A percentile compares a stretch with the other conserved stretches of the same genome.
Conservation (phyloP, 2,329 filamentous ascomycete genomes). For the Aspergillus oerlinghausenensis region DNA sequence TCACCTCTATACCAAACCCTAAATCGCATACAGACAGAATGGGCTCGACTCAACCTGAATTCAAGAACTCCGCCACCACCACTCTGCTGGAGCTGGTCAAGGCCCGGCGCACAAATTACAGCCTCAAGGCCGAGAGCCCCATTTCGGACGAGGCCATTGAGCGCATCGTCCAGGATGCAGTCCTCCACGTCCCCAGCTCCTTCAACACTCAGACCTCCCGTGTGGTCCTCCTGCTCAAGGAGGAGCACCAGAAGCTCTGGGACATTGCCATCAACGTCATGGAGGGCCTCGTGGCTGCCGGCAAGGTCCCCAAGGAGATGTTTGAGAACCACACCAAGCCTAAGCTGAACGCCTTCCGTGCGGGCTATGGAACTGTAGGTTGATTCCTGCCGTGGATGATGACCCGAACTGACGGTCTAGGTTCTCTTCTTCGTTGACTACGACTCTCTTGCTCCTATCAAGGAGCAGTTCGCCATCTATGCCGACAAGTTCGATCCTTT, state of each 20-base stretch:
- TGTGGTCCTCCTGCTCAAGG: conserved; percentile 70
- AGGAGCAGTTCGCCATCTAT: conserved; percentile 62
- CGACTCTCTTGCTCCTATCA: conserved; percentile 57
- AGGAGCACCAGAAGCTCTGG: conserved; percentile 86
- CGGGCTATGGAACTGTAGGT: conserved; percentile 69
- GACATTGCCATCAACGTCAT: conserved; percentile 66
- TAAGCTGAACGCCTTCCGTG: conserved; percentile 58
- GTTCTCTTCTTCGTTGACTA: conserved; percentile 82
- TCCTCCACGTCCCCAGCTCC: conserved; percentile 67
- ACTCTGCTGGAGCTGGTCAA: conserved; percentile 28
- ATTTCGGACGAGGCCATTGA: conserved; percentile 31
- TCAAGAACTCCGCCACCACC: conserved; percentile 30
- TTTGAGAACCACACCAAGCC: conserved; percentile 45
- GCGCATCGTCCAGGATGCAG: conserved; percentile 35
- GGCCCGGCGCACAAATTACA: conserved; percentile 29
- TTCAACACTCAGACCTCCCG: conserved; percentile 87
- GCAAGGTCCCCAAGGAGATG: conserved; percentile 51
- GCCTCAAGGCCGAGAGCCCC: conserved; percentile 29
- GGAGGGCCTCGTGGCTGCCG: conserved; percentile 28
- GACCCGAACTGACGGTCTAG: conserved; percentile 6
- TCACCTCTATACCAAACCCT: too few species aligned
- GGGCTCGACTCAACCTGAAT: conserved; percentile 28
- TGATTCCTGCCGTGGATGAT: background rate
- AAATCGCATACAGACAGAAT: conserved; percentile 24
- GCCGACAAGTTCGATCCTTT: conserved; percentile 76